phyloP scores from a whole-genome alignment of 441 rosid species.

The Erysimum cheiri region DNA sequence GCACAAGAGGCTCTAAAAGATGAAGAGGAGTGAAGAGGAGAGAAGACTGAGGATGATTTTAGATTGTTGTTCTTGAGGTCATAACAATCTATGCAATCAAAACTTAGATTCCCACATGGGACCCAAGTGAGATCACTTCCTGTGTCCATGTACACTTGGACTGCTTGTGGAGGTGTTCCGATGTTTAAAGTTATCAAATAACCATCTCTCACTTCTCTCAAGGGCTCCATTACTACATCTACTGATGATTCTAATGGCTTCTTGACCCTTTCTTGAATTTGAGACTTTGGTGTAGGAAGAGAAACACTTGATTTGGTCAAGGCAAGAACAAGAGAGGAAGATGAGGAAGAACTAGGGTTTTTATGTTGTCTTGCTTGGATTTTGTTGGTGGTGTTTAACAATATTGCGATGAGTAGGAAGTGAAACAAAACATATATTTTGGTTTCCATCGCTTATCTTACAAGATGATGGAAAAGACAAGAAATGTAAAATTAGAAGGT shows the following conservation, averaged over 20 bases:
- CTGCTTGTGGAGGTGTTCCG: constrained; percentile 81
- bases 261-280: constrained; percentile 41
- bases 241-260: constrained; percentile 41
- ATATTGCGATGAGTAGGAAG: constrained; percentile 18
- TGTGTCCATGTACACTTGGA: constrained; percentile 83
- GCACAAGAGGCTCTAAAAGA: constrained; percentile 59
- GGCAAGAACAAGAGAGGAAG: constrained; percentile 57
- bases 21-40: constrained; percentile 72
- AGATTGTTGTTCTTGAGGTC: constrained; percentile 55
- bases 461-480: constrained; percentile 19
- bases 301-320: constrained; percentile 54
- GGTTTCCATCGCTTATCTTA: constrained; percentile 26
- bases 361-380: constrained; percentile 47
- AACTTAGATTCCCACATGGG: constrained; percentile 77
- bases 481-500: constrained; percentile 22
- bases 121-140: constrained; percentile 96
- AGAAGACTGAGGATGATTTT: constrained; percentile 48
- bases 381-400: constrained; percentile 33
- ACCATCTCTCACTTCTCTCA: constrained; percentile 77
- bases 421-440: constrained; percentile 43
- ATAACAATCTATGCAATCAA: constrained; percentile 76
- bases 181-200: constrained; percentile 70
- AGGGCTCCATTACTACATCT: constrained; percentile 54
- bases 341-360: constrained; percentile 41
- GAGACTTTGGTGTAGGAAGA: constrained; percentile 50